Evolutionary conservation across 345 rosid species (phyloP).

Genomic region (Lagerstroemia speciosa): DNA sequence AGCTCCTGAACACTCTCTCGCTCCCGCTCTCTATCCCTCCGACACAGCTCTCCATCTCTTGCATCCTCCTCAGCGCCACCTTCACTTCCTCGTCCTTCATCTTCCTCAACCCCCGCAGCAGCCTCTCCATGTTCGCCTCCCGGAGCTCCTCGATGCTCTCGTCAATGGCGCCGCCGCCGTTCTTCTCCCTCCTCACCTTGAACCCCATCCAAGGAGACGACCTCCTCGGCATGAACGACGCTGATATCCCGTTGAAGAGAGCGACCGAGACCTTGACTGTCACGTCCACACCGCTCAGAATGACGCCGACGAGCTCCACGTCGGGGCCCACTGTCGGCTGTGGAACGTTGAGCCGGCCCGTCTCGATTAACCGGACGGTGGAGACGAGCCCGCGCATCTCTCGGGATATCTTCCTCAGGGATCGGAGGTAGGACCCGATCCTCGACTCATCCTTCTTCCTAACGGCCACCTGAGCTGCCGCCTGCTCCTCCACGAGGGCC

Average conservation of each 20-base stretch:
- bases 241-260: constrained; percentile 29
- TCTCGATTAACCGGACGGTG: constrained; percentile 13
- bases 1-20: constrained; percentile 41
- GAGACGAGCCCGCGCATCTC: constrained; percentile 31
- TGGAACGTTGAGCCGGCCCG: not conserved
- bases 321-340: constrained; percentile 7
- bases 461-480: constrained; percentile 36
- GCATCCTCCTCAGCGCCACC: constrained; percentile 31
- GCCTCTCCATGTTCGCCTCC: constrained; percentile 16
- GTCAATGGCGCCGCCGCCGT: not conserved
- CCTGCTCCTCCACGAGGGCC: constrained; percentile 38
- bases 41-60: constrained; percentile 31
- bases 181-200: constrained; percentile 12
- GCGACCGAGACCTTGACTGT: constrained; percentile 34
- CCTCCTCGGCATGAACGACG: constrained; percentile 20
- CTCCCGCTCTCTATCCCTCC: constrained; percentile 24
- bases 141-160: constrained; percentile 36
- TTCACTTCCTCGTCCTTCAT: constrained; percentile 41
- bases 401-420: constrained; percentile 28
- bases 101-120: constrained; percentile 34
- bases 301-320: constrained; percentile 20
- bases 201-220: constrained; percentile 24
- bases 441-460: constrained; percentile 41
- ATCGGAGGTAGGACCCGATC: constrained; percentile 21
- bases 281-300: constrained; percentile 27